A percentile compares a stretch with the other conserved stretches of the same genome.
phyloP scores from a whole-genome alignment of 83 land plant species.

The Isoetes engelmannii region DNA sequence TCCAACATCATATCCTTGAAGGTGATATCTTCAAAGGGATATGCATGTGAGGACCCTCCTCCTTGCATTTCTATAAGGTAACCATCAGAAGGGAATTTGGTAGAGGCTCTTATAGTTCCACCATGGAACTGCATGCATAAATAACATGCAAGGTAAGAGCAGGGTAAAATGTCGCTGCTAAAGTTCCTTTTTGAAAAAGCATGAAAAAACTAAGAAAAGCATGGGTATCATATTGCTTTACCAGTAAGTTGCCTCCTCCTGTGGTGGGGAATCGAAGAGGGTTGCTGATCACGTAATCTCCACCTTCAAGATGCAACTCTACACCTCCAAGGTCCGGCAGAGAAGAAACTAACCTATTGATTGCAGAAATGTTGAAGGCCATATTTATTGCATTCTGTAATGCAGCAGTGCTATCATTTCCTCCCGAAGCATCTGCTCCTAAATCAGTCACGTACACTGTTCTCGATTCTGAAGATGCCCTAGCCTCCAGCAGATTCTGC shows the following conservation, averaged over 20 bases:
- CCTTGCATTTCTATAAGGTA: constrained; percentile 57
- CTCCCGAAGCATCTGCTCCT: constrained; percentile 79
- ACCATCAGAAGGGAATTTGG: constrained; percentile 49
- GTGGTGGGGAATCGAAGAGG: constrained; percentile 52
- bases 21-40: constrained; percentile 52
- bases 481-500: constrained; percentile 5
- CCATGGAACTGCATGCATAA: constrained; percentile 48
- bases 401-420: constrained; percentile 55
- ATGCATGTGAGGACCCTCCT: constrained; percentile 5
- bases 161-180: no score
- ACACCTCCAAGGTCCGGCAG: constrained; percentile 70
- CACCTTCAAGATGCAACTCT: constrained; percentile 57
- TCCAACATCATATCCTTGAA: constrained; percentile 56
- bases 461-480: constrained; percentile 22
- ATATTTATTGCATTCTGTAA: constrained; percentile 43
- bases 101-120: constrained; percentile 59
- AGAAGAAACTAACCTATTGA: constrained; percentile 34
- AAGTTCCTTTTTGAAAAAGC: no score
- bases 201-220: no score
- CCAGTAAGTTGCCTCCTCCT: constrained; percentile 67
- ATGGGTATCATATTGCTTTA: constrained; percentile 10
- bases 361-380: constrained; percentile 30
- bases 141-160: neutral
- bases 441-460: constrained; percentile 50
- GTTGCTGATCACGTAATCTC: constrained; percentile 45